Evolutionary conservation across 257 asterid species (phyloP).

Genomic region (Lycium ferocissimum): DNA sequence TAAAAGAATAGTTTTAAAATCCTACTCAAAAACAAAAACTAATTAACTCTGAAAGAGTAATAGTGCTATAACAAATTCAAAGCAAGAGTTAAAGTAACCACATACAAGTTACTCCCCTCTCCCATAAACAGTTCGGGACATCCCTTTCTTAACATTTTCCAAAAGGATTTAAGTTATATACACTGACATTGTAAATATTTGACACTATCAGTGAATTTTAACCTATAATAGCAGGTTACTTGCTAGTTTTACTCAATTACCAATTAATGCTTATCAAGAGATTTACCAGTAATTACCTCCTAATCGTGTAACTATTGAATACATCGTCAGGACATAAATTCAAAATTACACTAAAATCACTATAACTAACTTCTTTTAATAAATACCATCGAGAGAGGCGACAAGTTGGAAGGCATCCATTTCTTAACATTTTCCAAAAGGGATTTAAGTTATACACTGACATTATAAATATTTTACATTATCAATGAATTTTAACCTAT

Average conservation of each 20-base stretch:
- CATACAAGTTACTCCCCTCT: neutral
- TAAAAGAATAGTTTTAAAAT: neutral
- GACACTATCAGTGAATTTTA: neutral
- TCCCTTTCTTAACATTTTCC: neutral
- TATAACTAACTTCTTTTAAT: no score
- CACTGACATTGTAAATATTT: no score
- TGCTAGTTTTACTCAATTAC: neutral
- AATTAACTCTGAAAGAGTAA: neutral
- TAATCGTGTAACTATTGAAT: no score
- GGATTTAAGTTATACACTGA: no score
- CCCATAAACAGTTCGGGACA: neutral
- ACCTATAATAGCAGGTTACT: neutral
- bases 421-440: no score
- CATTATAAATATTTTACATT: no score
- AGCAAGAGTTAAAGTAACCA: neutral
- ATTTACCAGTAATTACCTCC: neutral
- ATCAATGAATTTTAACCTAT: no score
- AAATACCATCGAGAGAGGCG: no score
- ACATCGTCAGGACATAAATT: no score
- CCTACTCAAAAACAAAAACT: neutral
- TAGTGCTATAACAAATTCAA: neutral
- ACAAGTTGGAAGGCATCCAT: no score
- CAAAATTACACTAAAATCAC: no score
- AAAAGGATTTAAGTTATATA: neutral
- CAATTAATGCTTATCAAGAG: neutral